These are phyloP conservation scores for Saccharomyces pastorianus DNA, from an alignment of 1,139 yeast genomes.

Conservation along the genomic window DNA sequence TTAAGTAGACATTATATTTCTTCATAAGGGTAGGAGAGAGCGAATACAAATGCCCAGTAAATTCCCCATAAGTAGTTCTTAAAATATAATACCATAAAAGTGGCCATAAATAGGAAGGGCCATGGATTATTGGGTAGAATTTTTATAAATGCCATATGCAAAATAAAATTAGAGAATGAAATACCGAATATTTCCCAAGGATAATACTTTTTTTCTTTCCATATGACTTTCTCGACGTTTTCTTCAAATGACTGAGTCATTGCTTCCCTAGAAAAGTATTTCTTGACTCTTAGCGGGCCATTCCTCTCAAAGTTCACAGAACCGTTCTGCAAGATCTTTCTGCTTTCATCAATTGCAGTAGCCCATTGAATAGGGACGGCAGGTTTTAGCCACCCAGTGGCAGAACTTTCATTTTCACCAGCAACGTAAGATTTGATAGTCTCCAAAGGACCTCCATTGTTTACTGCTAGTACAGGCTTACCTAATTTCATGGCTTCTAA, in stretches of 20 bases:
- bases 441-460: constrained; percentile 90
- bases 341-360: constrained; percentile 41
- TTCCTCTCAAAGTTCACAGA: constrained; percentile 38
- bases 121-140: constrained; percentile 15
- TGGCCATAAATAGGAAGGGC: constrained; percentile 17
- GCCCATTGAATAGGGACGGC: constrained; percentile 59
- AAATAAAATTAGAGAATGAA: constrained; percentile 9
- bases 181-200: constrained; percentile 18
- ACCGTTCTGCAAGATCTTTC: constrained; percentile 30
- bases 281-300: constrained; percentile 46
- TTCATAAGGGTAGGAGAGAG: constrained; percentile 1
- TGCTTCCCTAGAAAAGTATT: constrained; percentile 50
- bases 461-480: constrained; percentile 77
- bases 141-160: constrained; percentile 14
- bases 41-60: constrained; percentile 9
- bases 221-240: constrained; percentile 27
- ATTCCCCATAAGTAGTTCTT: constrained; percentile 7
- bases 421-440: constrained; percentile 45
- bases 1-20: neutral
- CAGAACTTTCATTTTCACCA: constrained; percentile 37
- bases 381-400: constrained; percentile 72
- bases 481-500: constrained; percentile 83
- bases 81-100: constrained; percentile 10
- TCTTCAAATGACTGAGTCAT: constrained; percentile 52
- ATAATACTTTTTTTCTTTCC: constrained; percentile 13